Base-by-base conservation (phyloP, 371 early-diverging fungal species). In the Circinella minor region DNA sequence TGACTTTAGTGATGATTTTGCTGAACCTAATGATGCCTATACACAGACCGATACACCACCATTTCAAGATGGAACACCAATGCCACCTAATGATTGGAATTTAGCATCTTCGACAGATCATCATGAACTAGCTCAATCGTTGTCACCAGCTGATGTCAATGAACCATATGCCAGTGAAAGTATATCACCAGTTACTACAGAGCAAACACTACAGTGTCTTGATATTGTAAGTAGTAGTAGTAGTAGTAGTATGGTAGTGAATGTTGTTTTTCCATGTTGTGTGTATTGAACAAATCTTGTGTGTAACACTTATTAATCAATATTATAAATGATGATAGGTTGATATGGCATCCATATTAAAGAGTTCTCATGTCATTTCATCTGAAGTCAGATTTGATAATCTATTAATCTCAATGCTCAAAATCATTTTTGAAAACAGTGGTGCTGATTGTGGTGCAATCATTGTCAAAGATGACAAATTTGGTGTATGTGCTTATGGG, bases 341-440 rank as follows among this genome's bases (percentile, higher is more conserved):
- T 14, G 83, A 83, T 59, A 75, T 83, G 71, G 83, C 81, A 11
- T 83, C 83, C 5, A 83, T 83, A 18, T 67, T 83, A 18, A 83
- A 83, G 70, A 83, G 83, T 36, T 79, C 81, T 1, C 83, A 83
- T 71, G 83, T 83, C 17, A 83, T 83, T 66, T 81, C 81, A 10
- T 79, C 79, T 11, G 83, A 81, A 71, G 83, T 83, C 51, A 77
- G 77, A 47, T 83, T 83, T 67, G 78, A 83, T 39, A 70, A 73
- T 39, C 51, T 83, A 1, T 46, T 83, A 51, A 75, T 76, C 48
- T 77, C 81, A 0, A 79, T 83, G 81, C 79, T 83, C 75, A 68
- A 66, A 14, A 83, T 83, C 13, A 83, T 81, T n/a, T 57, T 82
- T 48, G 83, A 83, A 47, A 83, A 83, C 36, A 81, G 79, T 15